Evolutionary conservation across 192 early-diverging fungal species (phyloP).

Genomic region (Chytriomyces sp.): DNA sequence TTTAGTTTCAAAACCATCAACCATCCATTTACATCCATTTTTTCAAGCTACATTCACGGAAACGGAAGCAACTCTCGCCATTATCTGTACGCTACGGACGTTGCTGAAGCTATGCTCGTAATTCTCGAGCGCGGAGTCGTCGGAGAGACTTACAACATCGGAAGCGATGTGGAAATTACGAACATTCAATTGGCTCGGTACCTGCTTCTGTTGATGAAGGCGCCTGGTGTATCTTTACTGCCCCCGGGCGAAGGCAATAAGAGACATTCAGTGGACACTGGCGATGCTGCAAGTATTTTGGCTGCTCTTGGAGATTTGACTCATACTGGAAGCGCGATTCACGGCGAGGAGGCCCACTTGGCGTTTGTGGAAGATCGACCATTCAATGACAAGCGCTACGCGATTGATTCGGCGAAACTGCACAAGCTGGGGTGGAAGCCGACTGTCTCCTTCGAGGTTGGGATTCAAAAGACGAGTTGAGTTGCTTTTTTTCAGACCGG

Average conservation of each 20-base stretch:
- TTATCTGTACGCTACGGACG: conserved; percentile 76
- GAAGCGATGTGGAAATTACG: conserved; percentile 69
- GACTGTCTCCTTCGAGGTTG: conserved; percentile 62
- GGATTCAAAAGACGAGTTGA: conserved; percentile 69
- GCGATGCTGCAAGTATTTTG: background rate
- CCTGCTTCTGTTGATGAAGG: conserved; percentile 49
- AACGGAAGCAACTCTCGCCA: conserved; percentile 73
- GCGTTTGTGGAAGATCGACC: conserved; percentile 77
- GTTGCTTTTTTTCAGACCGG: background rate
- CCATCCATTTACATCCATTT: background rate
- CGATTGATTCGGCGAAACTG: conserved; percentile 74
- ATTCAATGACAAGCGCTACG: conserved; percentile 79
- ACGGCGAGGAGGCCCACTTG: conserved; percentile 53
- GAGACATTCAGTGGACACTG: background rate
- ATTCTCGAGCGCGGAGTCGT: conserved; percentile 69
- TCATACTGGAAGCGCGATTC: conserved; percentile 9
- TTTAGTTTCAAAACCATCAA: background rate
- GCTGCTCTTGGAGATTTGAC: conserved; percentile 11
- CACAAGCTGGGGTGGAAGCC: conserved; percentile 73
- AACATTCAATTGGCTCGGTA: conserved; percentile 69
- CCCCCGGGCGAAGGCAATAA: background rate
- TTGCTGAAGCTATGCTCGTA: conserved; percentile 68
- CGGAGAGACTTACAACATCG: conserved; percentile 84
- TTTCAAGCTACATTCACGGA: conserved; percentile 70
- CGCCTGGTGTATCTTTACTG: background rate